phyloP scores from a whole-genome alignment of 2,329 filamentous ascomycete genomes.

The Furcasterigmium sp. region DNA sequence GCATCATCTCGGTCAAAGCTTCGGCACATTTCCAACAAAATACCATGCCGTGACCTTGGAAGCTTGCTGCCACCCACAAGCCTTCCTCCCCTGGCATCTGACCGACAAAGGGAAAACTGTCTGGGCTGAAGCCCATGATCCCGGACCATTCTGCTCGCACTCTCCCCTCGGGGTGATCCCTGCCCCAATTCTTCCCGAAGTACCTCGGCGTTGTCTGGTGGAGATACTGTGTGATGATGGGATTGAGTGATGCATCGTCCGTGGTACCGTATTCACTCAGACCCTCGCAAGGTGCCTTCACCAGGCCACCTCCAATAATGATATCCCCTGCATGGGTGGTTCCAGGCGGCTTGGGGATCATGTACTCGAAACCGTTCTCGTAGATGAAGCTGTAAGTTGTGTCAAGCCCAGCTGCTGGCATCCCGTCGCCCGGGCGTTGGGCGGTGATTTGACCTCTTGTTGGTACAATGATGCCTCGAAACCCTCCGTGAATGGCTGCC shows the following conservation, averaged over 20 bases:
- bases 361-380: conserved; percentile 59
- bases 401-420: conserved; percentile 31
- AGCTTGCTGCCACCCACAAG: conserved; percentile 53
- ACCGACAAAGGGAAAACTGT: conserved; percentile 49
- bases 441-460: conserved; percentile 13
- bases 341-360: conserved; percentile 51
- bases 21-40: conserved; percentile 50
- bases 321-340: conserved; percentile 42
- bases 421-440: conserved; percentile 24
- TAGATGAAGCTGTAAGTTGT: conserved; percentile 60
- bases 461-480: conserved; percentile 14
- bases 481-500: conserved; percentile 14
- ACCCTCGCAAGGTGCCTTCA: conserved; percentile 32
- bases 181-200: conserved; percentile 49
- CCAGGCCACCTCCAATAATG: conserved; percentile 56
- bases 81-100: conserved; percentile 35
- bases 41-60: conserved; percentile 65
- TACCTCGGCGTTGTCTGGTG: conserved; percentile 35
- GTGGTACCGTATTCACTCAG: conserved; percentile 47
- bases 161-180: conserved; percentile 31
- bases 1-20: conserved; percentile 51
- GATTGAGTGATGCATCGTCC: conserved; percentile 48
- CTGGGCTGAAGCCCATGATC: conserved; percentile 51
- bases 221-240: conserved; percentile 43
- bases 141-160: conserved; percentile 46